Percentiles rank a stretch among this genome's conserved stretches.
Conservation (phyloP, 306 rosid genomes). For the Urtica urens region DNA sequence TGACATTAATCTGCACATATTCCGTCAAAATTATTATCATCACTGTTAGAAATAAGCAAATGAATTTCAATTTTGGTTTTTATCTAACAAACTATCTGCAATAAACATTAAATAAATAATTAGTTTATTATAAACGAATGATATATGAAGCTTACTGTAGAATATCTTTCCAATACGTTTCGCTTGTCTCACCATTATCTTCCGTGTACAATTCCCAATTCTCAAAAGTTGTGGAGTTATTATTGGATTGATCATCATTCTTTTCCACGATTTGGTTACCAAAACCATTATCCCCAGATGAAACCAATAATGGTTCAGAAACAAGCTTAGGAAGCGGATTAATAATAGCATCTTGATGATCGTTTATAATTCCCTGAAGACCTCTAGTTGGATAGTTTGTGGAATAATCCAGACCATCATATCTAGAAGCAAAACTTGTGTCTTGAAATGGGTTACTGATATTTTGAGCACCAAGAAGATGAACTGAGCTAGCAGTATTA, state of each 20-base stretch:
- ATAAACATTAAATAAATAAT: neutral
- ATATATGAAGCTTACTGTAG: slow-evolving; percentile 38
- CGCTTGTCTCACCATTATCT: slow-evolving; percentile 27
- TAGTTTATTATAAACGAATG: neutral
- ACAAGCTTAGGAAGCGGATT: slow-evolving; percentile 36
- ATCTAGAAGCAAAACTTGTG: neutral
- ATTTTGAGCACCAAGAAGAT: slow-evolving; percentile 23
- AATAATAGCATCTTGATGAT: neutral
- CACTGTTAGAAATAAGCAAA: neutral
- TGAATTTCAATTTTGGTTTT: neutral
- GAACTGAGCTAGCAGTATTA: slow-evolving; percentile 14
- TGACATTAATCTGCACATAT: slow-evolving; percentile 49
- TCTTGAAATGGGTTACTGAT: slow-evolving; percentile 4
- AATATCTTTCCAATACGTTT: slow-evolving; percentile 74
- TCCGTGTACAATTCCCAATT: slow-evolving; percentile 65
- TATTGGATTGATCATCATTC: slow-evolving; percentile 7
- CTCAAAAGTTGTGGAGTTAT: slow-evolving; percentile 35
- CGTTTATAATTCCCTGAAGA: neutral
- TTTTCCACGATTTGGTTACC: slow-evolving; percentile 27
- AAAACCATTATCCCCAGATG: slow-evolving; percentile 18
- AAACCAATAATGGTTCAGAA: slow-evolving; percentile 2
- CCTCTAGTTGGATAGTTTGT: no score
- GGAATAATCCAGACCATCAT: no score
- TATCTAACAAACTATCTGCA: neutral
- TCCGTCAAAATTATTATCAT: slow-evolving; percentile 3